phyloP scores from a whole-genome alignment of 495 filamentous ascomycete genomes.

The Barbatosphaeria neglecta region DNA sequence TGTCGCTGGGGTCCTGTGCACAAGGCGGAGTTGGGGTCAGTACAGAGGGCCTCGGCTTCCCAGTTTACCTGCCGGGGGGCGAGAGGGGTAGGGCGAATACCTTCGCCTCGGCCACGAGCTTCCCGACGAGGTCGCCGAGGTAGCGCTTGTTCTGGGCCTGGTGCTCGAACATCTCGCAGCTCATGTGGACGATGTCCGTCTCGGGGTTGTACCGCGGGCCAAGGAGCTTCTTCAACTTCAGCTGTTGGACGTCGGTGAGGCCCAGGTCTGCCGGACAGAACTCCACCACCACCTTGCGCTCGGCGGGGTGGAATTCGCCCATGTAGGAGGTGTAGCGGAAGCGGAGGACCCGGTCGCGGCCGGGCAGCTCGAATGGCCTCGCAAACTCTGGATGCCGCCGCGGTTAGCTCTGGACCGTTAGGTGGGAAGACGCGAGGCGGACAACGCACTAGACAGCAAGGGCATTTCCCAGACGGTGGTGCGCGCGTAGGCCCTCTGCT shows the following conservation, averaged over 20 bases:
- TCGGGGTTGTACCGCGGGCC: conserved; percentile 86
- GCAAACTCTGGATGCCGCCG: conserved; percentile 53
- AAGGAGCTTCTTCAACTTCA: conserved; percentile 77
- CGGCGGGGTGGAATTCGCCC: conserved; percentile 85
- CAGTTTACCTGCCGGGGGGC: not conserved
- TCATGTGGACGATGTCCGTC: conserved; percentile 77
- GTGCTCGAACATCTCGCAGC: conserved; percentile 75
- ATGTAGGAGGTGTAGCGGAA: conserved; percentile 98
- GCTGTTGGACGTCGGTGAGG: conserved; percentile 53
- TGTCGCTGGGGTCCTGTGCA: conserved; percentile 54
- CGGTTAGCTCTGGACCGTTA: not conserved
- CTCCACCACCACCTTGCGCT: conserved; percentile 86
- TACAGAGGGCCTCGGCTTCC: not conserved
- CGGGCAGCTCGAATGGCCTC: conserved; percentile 65
- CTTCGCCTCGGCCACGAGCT: conserved; percentile 64
- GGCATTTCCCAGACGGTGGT: conserved; percentile 96
- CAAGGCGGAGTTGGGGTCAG: conserved; percentile 6
- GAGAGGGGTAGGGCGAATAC: too few relatives aligned
- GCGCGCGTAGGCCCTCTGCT: conserved; percentile 78
- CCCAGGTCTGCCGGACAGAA: conserved; percentile 59
- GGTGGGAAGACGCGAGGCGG: not conserved
- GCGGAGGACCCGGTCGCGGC: conserved; percentile 54
- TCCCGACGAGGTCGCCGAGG: conserved; percentile 64
- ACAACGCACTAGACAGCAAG: conserved; percentile 61
- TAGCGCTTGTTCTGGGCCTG: conserved; percentile 95